Conservation (phyloP, 345 rosid species). For the Sisymbrium irio region DNA sequence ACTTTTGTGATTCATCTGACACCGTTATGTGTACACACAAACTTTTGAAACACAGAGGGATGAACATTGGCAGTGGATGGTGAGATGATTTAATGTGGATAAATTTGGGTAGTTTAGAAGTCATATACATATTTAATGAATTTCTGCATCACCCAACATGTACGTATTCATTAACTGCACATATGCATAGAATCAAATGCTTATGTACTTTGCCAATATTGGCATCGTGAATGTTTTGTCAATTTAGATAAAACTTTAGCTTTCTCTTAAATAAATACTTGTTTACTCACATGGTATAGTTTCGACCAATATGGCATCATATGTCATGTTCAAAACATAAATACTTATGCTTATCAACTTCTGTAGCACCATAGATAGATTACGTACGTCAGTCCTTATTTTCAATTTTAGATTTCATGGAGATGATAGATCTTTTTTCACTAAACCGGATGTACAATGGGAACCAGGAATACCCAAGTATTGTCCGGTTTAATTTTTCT, state of each 20-base stretch:
- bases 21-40: background rate
- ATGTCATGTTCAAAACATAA: conserved; percentile 7
- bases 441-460: background rate
- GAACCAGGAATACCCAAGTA: background rate
- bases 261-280: background rate
- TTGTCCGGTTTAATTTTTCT: background rate
- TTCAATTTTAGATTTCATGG: background rate
- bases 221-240: background rate
- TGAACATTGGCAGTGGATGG: background rate
- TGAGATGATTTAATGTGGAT: conserved; percentile 22
- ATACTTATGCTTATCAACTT: conserved; percentile 13
- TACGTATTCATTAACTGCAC: conserved; percentile 10
- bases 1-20: conserved; percentile 10
- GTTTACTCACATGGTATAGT: conserved; percentile 19
- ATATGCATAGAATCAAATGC: conserved; percentile 5
- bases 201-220: conserved; percentile 4
- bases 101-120: conserved; percentile 15
- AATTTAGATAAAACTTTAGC: background rate
- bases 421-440: background rate
- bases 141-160: conserved; percentile 4
- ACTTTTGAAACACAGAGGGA: background rate
- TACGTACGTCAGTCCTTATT: background rate
- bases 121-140: conserved; percentile 16
- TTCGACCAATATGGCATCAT: background rate
- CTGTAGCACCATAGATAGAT: background rate